phyloP scores from a whole-genome alignment of 768 basidiomycete genomes.

The Phylloporus arenicola region DNA sequence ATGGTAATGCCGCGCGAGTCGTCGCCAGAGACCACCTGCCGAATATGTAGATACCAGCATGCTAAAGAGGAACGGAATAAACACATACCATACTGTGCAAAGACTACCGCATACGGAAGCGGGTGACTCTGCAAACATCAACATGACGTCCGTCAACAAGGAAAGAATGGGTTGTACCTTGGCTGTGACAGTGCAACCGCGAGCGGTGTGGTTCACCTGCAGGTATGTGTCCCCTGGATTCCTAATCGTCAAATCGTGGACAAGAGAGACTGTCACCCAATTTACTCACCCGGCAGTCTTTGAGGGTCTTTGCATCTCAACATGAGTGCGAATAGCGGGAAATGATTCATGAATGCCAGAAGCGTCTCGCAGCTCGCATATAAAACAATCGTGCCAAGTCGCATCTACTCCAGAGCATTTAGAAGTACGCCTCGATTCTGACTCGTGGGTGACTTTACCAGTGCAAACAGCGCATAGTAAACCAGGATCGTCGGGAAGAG shows the following conservation, averaged over 20 bases:
- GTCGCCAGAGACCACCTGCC: slow-evolving; percentile 45
- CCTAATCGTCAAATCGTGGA: not conserved
- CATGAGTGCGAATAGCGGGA: slow-evolving; percentile 86
- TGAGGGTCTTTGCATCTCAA: slow-evolving; percentile 77
- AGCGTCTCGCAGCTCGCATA: slow-evolving; percentile 61
- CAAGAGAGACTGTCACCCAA: not conserved
- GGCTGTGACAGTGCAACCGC: slow-evolving; percentile 17
- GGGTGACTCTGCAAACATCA: slow-evolving; percentile 44
- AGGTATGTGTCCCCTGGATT: slow-evolving; percentile 26
- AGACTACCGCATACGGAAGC: slow-evolving; percentile 45
- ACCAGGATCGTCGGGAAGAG: slow-evolving; percentile 80
- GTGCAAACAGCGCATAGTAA: slow-evolving; percentile 80
- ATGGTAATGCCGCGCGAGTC: slow-evolving; percentile 52
- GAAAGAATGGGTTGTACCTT: slow-evolving; percentile 10
- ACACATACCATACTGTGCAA: slow-evolving; percentile 50
- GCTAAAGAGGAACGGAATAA: not conserved
- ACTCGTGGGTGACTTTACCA: slow-evolving; percentile 34
- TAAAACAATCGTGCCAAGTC: slow-evolving; percentile 48
- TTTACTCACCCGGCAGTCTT: slow-evolving; percentile 64
- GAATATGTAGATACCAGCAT: not conserved
- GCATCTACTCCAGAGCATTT: slow-evolving; percentile 36
- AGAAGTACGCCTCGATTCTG: not conserved
- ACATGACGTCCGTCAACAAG: not conserved
- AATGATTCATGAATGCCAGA: slow-evolving; percentile 83
- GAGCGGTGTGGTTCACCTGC: slow-evolving; percentile 22